phyloP scores from a whole-genome alignment of 2,329 filamentous ascomycete genomes.

The Pseudonectria foliicola region DNA sequence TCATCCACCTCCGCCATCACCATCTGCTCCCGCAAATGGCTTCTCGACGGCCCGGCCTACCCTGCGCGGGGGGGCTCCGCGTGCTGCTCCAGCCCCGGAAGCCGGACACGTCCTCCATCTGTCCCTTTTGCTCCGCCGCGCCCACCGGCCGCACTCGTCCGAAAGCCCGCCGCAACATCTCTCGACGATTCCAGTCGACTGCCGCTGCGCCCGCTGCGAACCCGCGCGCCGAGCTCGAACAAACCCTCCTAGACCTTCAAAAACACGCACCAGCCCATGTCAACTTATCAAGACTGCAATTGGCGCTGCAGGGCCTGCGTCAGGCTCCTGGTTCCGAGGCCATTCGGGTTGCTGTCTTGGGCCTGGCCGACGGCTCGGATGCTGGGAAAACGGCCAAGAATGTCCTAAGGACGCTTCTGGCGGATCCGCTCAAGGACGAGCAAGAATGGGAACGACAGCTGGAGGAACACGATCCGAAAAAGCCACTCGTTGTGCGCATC shows the following conservation, averaged over 20 bases:
- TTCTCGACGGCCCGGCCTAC: constrained; percentile 23
- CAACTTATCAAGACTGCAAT: constrained; percentile 62
- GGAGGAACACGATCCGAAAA: constrained; percentile 40
- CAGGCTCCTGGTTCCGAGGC: constrained; percentile 50
- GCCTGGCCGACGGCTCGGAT: constrained; percentile 32
- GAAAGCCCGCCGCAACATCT: constrained; percentile 16
- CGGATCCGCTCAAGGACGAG: constrained; percentile 58
- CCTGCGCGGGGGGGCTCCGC: constrained; percentile 21
- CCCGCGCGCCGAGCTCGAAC: constrained; percentile 48
- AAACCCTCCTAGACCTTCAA: constrained; percentile 53
- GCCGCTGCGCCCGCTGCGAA: constrained; percentile 16
- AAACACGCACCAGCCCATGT: constrained; percentile 54
- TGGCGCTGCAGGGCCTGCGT: constrained; percentile 59
- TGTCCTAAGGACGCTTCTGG: constrained; percentile 62
- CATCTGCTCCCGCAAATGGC: constrained; percentile 22
- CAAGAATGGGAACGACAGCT: constrained; percentile 62
- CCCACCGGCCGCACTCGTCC: constrained; percentile 13
- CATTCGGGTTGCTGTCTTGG: constrained; percentile 52
- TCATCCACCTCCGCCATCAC: constrained; percentile 11
- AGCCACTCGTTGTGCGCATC: constrained; percentile 58
- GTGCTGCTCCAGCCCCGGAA: constrained; percentile 15
- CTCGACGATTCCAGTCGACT: constrained; percentile 25
- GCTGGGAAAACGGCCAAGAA: constrained; percentile 47
- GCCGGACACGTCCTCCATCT: constrained; percentile 15
- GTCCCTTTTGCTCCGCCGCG: constrained; percentile 25